phyloP scores from a whole-genome alignment of 805 yeast species.

The Candida namnaoensis region DNA sequence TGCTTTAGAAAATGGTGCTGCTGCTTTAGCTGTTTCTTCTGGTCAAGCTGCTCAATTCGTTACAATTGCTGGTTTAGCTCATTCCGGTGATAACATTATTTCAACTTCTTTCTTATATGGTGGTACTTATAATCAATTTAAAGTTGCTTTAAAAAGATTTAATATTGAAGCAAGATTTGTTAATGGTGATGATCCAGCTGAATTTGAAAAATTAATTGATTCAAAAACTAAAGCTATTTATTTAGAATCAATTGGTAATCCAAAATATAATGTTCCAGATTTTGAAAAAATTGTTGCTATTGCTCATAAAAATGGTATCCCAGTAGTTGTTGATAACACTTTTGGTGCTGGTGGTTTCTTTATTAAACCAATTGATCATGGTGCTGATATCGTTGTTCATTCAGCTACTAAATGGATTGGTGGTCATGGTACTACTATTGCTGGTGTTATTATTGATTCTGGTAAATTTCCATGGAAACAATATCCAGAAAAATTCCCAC shows the following conservation, averaged over 20 bases:
- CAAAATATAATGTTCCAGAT: conserved; percentile 88
- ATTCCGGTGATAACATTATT: conserved; percentile 82
- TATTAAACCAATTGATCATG: conserved; percentile 76
- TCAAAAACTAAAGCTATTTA: conserved; percentile 84
- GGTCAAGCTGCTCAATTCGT: conserved; percentile 95
- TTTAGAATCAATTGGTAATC: conserved; percentile 88
- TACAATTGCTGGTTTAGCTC: conserved; percentile 78
- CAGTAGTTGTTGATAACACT: conserved; percentile 91
- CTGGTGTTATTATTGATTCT: conserved; percentile 82
- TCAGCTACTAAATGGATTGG: conserved; percentile 98
- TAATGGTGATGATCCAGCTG: conserved; percentile 66
- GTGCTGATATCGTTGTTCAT: conserved; percentile 88
- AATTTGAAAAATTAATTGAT: conserved; percentile 67
- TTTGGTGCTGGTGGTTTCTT: conserved; percentile 95
- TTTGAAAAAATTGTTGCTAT: conserved; percentile 65
- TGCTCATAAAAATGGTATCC: conserved; percentile 82
- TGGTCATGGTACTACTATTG: conserved; percentile 94
- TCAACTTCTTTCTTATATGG: conserved; percentile 87
- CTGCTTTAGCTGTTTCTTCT: conserved; percentile 84
- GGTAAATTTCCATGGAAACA: conserved; percentile 91
- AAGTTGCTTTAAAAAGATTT: conserved; percentile 80
- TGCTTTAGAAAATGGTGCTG: conserved; percentile 87
- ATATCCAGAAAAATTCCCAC: conserved; percentile 84
- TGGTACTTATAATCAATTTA: conserved; percentile 94
- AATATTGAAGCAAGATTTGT: conserved; percentile 86